phyloP scores from a whole-genome alignment of 2,329 filamentous ascomycete genomes.

The Colletotrichum sojae region DNA sequence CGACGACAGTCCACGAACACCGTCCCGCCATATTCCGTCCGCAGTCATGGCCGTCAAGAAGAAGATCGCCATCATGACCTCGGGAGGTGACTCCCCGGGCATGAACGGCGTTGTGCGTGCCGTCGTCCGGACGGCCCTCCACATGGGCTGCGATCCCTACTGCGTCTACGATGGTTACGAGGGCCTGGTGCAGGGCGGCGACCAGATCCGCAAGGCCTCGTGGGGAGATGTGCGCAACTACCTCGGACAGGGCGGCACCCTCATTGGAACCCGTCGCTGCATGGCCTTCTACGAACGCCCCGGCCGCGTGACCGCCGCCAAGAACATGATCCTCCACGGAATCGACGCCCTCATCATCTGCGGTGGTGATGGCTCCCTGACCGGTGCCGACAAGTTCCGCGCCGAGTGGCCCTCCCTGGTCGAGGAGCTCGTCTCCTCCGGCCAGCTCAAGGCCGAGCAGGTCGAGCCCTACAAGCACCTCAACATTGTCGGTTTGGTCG shows the following conservation, averaged over 20 bases:
- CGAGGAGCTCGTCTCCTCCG: slow-evolving; percentile 83
- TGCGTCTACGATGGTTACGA: slow-evolving; percentile 96
- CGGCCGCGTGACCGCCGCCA: slow-evolving; percentile 87
- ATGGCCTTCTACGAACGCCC: slow-evolving; percentile 91
- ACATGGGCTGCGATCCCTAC: slow-evolving; percentile 84
- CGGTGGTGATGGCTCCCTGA: slow-evolving; percentile 95
- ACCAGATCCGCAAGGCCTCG: slow-evolving; percentile 87
- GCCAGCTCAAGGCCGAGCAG: slow-evolving; percentile 79
- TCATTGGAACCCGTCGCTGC: slow-evolving; percentile 95
- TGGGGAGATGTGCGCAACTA: slow-evolving; percentile 97
- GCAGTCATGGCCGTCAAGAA: slow-evolving; percentile 64
- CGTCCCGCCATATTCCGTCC: slow-evolving; percentile 10
- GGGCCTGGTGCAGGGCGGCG: slow-evolving; percentile 89
- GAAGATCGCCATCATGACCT: slow-evolving; percentile 93
- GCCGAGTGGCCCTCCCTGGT: slow-evolving; percentile 92
- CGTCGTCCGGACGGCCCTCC: slow-evolving; percentile 91
- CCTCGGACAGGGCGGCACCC: slow-evolving; percentile 92
- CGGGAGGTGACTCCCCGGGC: slow-evolving; percentile 92
- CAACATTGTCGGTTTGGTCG: slow-evolving; percentile 96
- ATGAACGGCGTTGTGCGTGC: slow-evolving; percentile 95
- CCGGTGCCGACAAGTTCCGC: slow-evolving; percentile 94
- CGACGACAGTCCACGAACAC: slow-evolving; percentile 30
- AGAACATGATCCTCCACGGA: slow-evolving; percentile 93
- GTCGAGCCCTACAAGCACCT: slow-evolving; percentile 84
- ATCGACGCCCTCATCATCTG: slow-evolving; percentile 98